phyloP scores from a whole-genome alignment of 2,329 filamentous ascomycete species.

The Phaeomoniella chlamydospora region DNA sequence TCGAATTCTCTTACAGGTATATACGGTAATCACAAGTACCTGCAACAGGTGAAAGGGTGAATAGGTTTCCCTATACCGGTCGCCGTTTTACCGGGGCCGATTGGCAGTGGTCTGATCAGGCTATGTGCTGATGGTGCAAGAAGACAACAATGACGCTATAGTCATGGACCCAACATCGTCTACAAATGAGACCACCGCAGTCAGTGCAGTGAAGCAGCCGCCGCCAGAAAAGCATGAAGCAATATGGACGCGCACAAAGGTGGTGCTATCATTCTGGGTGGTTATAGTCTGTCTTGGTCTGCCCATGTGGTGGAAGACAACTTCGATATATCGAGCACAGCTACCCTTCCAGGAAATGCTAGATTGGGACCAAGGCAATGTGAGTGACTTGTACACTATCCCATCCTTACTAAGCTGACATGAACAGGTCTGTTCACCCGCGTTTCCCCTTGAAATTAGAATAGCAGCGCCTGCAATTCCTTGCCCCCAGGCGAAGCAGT shows the following conservation, averaged over 20 bases:
- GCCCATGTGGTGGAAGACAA: conserved; percentile 93
- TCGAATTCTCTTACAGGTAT: no score
- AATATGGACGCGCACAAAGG: conserved; percentile 52
- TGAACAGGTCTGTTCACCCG: conserved; percentile 73
- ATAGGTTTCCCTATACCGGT: no score
- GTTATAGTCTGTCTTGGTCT: conserved; percentile 72
- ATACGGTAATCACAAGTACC: no score
- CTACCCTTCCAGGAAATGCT: conserved; percentile 78
- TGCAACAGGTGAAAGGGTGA: no score
- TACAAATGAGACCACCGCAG: no score
- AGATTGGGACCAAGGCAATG: conserved; percentile 81
- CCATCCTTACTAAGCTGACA: no score
- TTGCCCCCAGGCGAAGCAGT: conserved; percentile 52
- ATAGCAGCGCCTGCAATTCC: conserved; percentile 56
- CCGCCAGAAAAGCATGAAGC: conserved; percentile 64
- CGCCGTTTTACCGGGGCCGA: no score
- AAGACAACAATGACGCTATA: background rate
- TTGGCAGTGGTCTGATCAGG: background rate
- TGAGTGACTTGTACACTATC: conserved; percentile 22
- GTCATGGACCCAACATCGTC: no score
- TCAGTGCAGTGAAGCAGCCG: conserved; percentile 32
- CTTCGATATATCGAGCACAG: conserved; percentile 74
- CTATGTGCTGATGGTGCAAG: background rate
- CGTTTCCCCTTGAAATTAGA: conserved; percentile 73
- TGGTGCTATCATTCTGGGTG: conserved; percentile 82